phyloP scores from a whole-genome alignment of 202 grass and related monocot genomes.

The Schoenoplectus tabernaemontani region DNA sequence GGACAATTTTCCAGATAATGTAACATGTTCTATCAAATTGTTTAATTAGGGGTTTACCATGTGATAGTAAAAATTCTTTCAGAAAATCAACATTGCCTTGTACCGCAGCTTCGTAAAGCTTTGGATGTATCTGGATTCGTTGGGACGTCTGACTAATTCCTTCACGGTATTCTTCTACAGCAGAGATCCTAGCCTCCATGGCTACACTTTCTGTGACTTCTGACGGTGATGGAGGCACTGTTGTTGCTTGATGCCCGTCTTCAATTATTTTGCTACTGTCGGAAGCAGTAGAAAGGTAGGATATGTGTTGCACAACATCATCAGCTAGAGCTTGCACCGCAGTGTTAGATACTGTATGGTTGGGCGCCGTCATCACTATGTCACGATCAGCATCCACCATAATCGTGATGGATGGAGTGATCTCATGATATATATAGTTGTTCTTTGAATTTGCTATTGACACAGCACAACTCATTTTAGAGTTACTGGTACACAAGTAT shows the following conservation, averaged over 20 bases:
- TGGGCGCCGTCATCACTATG: not conserved
- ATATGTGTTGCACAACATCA: not conserved
- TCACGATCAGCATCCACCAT: not conserved
- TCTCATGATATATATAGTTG: not conserved
- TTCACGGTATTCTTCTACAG: not conserved
- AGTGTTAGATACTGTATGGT: not conserved
- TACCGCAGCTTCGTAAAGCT: not conserved
- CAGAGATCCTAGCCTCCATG: not conserved
- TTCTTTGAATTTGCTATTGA: not conserved
- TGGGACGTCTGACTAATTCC: too few species aligned
- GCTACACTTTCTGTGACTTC: not conserved
- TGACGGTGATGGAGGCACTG: not conserved
- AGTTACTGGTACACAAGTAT: not conserved
- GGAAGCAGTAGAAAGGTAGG: not conserved
- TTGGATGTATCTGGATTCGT: not conserved
- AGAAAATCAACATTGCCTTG: not conserved
- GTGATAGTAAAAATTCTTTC: not conserved
- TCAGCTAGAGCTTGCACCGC: not conserved
- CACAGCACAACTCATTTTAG: not conserved
- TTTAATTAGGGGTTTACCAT: not conserved
- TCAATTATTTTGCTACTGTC: not conserved
- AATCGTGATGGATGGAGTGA: not conserved
- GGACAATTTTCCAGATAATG: too few species aligned
- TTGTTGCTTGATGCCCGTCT: not conserved
- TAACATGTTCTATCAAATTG: too few species aligned